Evolutionary conservation across 2,329 filamentous ascomycete genomes (phyloP), one percentile per base, ranked within the genome.

Genomic region (Stenocarpella maydis): DNA sequence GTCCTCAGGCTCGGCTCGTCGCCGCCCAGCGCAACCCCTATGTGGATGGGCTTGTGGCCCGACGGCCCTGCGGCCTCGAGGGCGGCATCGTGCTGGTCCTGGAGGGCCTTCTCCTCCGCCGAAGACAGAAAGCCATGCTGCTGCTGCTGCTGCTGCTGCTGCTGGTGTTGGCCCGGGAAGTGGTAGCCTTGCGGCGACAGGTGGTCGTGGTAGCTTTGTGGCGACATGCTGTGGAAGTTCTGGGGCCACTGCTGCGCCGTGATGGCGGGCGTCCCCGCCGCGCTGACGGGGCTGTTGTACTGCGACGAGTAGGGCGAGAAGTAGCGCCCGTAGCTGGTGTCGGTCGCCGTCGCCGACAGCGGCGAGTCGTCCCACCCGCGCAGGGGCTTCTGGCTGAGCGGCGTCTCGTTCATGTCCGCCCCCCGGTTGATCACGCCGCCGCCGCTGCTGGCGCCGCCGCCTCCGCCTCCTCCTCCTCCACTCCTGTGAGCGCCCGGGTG

Each of bases 261-360:
- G 72, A 77, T 76, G 12, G 73, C 72, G 0, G 75, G 74, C 2
- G 73, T 75, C 43, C 84, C 83, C 0, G 77, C 78, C 0, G 79
- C 83, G 65, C 81, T 86, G 70, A 87, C 81, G 0, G 88, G 88
- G 74, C 87, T 89, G 76, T 81, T 87, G 78, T 84, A 90, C 70
- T 88, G 86, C 49, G 87, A 88, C 24, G 81, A 83, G 74, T 90
- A 90, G 0, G 88, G 88, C 4, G 87, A 89, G 72, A 88, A 84
- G 77, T 89, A 88, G 8, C 81, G 82, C 71, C 80, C 72, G 72
- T 66, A 71, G 39, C 39, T 55, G 21, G 67, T 55, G 10, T 71
- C 69, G 71, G 68, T 58, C 52, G 70, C 47, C 66, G 54, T 84
- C 81, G 79, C 80, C 54, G 83, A 86, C 68, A 83, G 73, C 0